Evolutionary conservation across 129 eudicot genomes (phyloP).

Genomic region (Cynara cardunculus): DNA sequence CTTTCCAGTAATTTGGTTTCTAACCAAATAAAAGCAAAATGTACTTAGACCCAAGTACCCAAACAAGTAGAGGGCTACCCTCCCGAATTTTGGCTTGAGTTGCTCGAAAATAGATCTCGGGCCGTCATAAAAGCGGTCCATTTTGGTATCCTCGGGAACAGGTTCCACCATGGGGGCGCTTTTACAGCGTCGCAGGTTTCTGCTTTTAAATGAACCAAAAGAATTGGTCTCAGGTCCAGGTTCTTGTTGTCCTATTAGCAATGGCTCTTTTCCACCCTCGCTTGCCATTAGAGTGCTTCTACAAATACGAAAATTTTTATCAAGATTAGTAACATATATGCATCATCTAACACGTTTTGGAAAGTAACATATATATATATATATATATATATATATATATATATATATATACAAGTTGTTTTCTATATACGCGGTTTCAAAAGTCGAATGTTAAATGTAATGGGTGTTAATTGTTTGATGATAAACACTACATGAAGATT

Average conservation of each 20-base stretch:
- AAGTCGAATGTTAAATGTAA: not conserved
- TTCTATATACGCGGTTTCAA: not conserved
- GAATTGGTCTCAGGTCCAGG: constrained; percentile 3
- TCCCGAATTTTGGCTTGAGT: constrained; percentile 54
- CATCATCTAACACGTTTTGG: not conserved
- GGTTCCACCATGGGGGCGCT: constrained; percentile 67
- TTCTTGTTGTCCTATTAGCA: constrained; percentile 12
- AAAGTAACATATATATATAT: not conserved
- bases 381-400: too few relatives aligned
- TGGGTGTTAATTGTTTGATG: too few relatives aligned
- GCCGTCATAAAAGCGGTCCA: not conserved
- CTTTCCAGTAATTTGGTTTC: constrained; percentile 52
- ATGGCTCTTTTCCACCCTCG: constrained; percentile 36
- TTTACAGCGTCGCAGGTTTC: constrained; percentile 53
- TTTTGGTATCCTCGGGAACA: constrained; percentile 33
- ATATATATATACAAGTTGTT: not conserved
- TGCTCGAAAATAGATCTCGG: constrained; percentile 34
- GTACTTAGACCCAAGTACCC: constrained; percentile 52
- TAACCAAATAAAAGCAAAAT: constrained; percentile 54
- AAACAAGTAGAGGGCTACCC: constrained; percentile 41
- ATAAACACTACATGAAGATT: not conserved
- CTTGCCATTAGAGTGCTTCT: constrained; percentile 44
- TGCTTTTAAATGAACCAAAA: constrained; percentile 32
- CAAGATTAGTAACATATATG: not conserved
- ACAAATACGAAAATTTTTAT: not conserved